These are phyloP conservation scores for Lecanicillium sp. DNA, from an alignment of 2,329 filamentous ascomycete genomes.

Conservation along the genomic window DNA sequence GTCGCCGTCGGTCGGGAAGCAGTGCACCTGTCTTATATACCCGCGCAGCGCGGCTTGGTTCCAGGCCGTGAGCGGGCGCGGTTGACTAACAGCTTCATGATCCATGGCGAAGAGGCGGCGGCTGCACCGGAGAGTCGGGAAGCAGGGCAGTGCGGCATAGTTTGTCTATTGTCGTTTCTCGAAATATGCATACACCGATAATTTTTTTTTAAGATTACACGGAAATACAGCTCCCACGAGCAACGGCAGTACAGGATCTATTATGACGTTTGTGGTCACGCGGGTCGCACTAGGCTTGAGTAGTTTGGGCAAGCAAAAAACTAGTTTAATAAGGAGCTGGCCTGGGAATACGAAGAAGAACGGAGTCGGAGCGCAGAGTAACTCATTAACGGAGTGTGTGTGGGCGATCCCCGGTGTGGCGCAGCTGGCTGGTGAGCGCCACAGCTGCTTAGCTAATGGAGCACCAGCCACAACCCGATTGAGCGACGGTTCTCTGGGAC, in stretches of 20 bases:
- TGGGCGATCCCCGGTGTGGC: no score
- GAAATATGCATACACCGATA: neutral
- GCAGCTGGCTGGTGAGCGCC: no score
- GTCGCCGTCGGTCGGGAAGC: constrained; percentile 13
- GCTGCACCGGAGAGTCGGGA: neutral
- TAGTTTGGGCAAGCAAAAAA: constrained; percentile 1
- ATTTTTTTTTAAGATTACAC: constrained; percentile 1
- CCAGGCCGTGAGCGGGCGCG: constrained; percentile 13
- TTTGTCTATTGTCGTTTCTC: neutral
- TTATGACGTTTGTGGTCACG: constrained; percentile 13
- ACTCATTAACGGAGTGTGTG: no score
- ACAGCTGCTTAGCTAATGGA: constrained; percentile 1
- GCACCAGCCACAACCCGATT: constrained; percentile 3
- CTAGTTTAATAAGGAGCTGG: neutral
- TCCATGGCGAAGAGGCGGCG: neutral
- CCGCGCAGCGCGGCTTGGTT: constrained; percentile 17
- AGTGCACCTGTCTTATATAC: constrained; percentile 18
- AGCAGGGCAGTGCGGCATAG: neutral
- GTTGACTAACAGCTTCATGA: neutral
- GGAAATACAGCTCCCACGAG: neutral
- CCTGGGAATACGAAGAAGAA: neutral
- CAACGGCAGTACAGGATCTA: neutral
- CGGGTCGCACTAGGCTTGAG: constrained; percentile 12
- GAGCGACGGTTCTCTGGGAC: neutral
- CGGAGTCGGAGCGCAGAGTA: no score